Conservation (phyloP, 169 alveolate genomes). For the Babesia ovis region DNA sequence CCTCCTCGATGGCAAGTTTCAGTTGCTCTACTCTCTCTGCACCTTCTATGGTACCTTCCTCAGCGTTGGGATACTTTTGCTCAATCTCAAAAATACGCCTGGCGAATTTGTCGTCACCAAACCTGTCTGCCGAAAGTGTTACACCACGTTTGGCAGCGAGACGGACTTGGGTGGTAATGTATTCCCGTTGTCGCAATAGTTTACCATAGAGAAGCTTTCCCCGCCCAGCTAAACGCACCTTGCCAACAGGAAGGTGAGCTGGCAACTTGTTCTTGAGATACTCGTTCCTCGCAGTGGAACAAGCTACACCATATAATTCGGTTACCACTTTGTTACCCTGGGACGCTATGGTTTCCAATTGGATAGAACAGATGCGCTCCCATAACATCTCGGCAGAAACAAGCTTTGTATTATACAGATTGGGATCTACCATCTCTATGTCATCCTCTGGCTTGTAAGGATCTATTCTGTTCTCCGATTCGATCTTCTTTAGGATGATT, state of each 20-base stretch:
- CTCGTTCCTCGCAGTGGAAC: conserved; percentile 22
- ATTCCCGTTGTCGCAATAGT: not conserved
- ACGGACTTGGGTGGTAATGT: not conserved
- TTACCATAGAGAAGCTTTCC: conserved; percentile 13
- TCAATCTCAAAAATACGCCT: conserved; percentile 14
- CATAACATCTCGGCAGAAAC: conserved; percentile 31
- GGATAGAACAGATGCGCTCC: conserved; percentile 32
- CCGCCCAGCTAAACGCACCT: conserved; percentile 34
- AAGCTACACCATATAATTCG: conserved; percentile 11
- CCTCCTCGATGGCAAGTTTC: not conserved
- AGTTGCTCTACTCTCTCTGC: not conserved
- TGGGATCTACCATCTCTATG: conserved; percentile 51
- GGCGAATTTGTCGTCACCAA: not conserved
- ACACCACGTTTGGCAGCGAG: conserved; percentile 1
- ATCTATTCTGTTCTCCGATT: not conserved
- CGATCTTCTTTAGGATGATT: not conserved
- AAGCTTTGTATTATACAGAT: conserved; percentile 56
- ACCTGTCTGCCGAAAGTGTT: not conserved
- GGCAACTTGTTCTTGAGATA: conserved; percentile 44
- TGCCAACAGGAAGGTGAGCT: conserved; percentile 54
- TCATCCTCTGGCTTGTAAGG: not conserved
- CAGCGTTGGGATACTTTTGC: not conserved
- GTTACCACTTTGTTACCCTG: conserved; percentile 4
- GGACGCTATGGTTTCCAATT: conserved; percentile 12
- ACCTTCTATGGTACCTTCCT: not conserved